Conservation (phyloP, 1,139 yeast species). For the Geotrichum cucujoidarum region DNA sequence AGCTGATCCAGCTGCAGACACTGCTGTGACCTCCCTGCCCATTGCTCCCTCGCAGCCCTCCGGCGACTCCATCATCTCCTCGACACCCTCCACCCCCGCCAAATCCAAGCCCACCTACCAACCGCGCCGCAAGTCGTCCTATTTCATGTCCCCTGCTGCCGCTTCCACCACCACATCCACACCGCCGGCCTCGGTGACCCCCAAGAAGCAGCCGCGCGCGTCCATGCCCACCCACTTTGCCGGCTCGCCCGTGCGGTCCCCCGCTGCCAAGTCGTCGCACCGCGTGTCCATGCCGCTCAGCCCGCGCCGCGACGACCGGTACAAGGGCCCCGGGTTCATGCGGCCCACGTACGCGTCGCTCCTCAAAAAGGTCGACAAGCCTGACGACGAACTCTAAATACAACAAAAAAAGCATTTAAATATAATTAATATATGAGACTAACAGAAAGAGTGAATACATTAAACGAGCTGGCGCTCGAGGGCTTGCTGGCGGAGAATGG, state of each 20-base stretch:
- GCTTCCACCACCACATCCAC: too few relatives aligned
- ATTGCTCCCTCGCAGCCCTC: too few relatives aligned
- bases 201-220: background rate
- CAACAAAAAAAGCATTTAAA: background rate
- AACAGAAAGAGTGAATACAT: background rate
- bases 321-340: slow-evolving; percentile 13
- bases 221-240: background rate
- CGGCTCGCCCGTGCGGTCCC: background rate
- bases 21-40: too few relatives aligned
- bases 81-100: too few relatives aligned
- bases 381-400: background rate
- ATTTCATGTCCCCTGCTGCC: too few relatives aligned
- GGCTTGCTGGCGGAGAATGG: slow-evolving; percentile 52
- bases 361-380: slow-evolving; percentile 9
- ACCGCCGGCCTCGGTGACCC: too few relatives aligned
- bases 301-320: background rate
- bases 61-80: too few relatives aligned
- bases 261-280: background rate
- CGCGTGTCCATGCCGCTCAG: slow-evolving; percentile 6
- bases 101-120: too few relatives aligned
- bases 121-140: too few relatives aligned
- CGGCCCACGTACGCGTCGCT: slow-evolving; percentile 16
- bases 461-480: slow-evolving; percentile 6
- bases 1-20: background rate
- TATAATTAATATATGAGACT: background rate